Conservation (phyloP, 2,329 filamentous ascomycete species). For the Botrytis byssoidea region DNA sequence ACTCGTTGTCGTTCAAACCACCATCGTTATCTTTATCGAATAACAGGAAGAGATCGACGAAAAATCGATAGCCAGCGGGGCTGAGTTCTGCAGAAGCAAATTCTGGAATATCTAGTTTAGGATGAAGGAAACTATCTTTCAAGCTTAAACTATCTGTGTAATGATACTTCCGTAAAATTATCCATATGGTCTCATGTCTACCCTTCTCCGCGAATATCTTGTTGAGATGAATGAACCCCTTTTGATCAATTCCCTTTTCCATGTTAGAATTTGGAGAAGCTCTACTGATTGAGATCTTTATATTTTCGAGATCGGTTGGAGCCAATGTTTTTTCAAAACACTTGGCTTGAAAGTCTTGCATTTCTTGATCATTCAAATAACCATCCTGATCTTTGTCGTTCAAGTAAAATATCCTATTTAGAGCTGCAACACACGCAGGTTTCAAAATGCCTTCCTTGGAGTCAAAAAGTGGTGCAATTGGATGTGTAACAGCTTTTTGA, state of each 20-base stretch:
- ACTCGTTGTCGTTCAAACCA: conserved; percentile 80
- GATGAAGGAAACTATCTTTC: conserved; percentile 86
- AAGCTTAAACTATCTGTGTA: conserved; percentile 94
- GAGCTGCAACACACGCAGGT: conserved; percentile 79
- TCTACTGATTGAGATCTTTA: conserved; percentile 82
- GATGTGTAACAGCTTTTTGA: conserved; percentile 96
- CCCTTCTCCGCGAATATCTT: conserved; percentile 97
- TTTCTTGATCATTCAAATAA: conserved; percentile 83
- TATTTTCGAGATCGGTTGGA: conserved; percentile 79
- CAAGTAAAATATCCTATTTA: conserved; percentile 90
- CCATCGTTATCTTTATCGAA: conserved; percentile 98
- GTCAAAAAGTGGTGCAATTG: conserved; percentile 93
- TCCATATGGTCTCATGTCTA: conserved; percentile 97
- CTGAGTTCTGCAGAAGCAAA: conserved; percentile 92
- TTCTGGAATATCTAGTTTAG: conserved; percentile 90
- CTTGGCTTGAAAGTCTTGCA: conserved; percentile 84
- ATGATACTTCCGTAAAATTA: conserved; percentile 89
- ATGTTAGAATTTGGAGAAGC: conserved; percentile 60
- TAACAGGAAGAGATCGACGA: conserved; percentile 90
- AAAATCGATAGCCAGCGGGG: conserved; percentile 92
- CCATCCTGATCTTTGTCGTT: conserved; percentile 97
- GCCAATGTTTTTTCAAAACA: conserved; percentile 88
- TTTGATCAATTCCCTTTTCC: conserved; percentile 72
- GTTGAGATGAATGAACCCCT: conserved; percentile 85
- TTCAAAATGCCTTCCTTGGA: conserved; percentile 90